Evolutionary conservation across 2,329 filamentous ascomycete genomes (phyloP).

Genomic region (Epichloe aotearoae): DNA sequence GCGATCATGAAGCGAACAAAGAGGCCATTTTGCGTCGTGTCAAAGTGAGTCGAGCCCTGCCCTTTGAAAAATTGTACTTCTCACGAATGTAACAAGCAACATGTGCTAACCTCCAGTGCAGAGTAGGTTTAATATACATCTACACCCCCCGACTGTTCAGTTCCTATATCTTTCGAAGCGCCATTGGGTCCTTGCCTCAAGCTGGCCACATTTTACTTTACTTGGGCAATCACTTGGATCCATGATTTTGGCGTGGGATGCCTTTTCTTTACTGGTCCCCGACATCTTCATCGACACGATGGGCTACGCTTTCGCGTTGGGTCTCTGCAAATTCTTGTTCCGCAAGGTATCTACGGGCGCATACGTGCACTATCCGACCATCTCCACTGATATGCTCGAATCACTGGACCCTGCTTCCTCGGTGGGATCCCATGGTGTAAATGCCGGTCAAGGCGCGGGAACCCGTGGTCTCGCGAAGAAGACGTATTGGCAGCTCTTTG

Average conservation of each 20-base stretch:
- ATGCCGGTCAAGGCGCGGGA: constrained; percentile 70
- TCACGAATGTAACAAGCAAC: no score
- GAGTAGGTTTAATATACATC: constrained; percentile 82
- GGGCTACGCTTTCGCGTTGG: constrained; percentile 89
- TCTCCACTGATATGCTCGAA: constrained; percentile 92
- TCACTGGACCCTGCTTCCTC: constrained; percentile 54
- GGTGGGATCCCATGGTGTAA: constrained; percentile 56
- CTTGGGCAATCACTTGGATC: constrained; percentile 90
- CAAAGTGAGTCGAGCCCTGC: constrained; percentile 34
- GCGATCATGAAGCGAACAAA: constrained; percentile 82
- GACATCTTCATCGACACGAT: constrained; percentile 96
- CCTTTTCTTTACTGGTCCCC: constrained; percentile 79
- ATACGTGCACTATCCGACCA: constrained; percentile 96
- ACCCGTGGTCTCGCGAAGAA: constrained; percentile 58
- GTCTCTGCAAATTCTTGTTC: constrained; percentile 72
- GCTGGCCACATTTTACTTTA: constrained; percentile 85
- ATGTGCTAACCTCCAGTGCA: constrained; percentile 18
- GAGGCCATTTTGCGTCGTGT: constrained; percentile 64
- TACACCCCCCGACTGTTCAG: constrained; percentile 68
- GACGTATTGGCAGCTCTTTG: constrained; percentile 78
- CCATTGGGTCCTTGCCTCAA: constrained; percentile 71
- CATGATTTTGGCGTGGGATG: constrained; percentile 76
- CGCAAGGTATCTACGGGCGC: constrained; percentile 69
- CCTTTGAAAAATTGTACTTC: no score
- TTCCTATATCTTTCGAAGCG: constrained; percentile 88